These are phyloP conservation scores for Xylariaceae sp. DNA, from an alignment of 2,329 filamentous ascomycete genomes.

Conservation along the genomic window DNA sequence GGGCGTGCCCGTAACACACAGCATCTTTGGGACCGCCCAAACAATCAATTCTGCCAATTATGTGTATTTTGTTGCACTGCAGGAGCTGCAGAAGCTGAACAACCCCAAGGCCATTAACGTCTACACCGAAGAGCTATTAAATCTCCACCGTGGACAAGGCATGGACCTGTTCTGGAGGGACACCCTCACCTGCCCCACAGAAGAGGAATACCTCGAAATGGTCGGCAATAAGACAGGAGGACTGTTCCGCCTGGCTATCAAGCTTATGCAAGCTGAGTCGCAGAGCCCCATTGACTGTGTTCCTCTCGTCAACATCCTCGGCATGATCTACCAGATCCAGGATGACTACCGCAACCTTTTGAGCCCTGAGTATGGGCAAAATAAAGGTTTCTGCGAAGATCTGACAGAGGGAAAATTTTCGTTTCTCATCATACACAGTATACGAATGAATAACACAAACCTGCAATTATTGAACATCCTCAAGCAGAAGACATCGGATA, in stretches of 20 bases:
- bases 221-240: slow-evolving; percentile 88
- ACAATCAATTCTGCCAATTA: slow-evolving; percentile 92
- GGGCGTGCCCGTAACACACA: slow-evolving; percentile 77
- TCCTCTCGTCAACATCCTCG: slow-evolving; percentile 79
- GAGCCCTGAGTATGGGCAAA: slow-evolving; percentile 69
- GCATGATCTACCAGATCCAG: slow-evolving; percentile 84
- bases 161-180: slow-evolving; percentile 92
- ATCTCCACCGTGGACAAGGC: slow-evolving; percentile 81
- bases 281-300: slow-evolving; percentile 61
- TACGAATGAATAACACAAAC: slow-evolving; percentile 69
- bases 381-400: slow-evolving; percentile 94
- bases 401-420: slow-evolving; percentile 96
- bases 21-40: slow-evolving; percentile 79
- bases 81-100: slow-evolving; percentile 66
- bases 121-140: slow-evolving; percentile 77
- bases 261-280: slow-evolving; percentile 80
- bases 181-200: slow-evolving; percentile 75
- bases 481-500: slow-evolving; percentile 80
- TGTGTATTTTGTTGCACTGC: slow-evolving; percentile 76
- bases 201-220: slow-evolving; percentile 93
- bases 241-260: slow-evolving; percentile 77
- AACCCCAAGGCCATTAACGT: slow-evolving; percentile 65
- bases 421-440: slow-evolving; percentile 91
- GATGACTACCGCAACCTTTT: slow-evolving; percentile 92
- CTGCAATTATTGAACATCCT: slow-evolving; percentile 86